Base-by-base conservation (phyloP, 208 protist genomes). In the Lotmaria passim region DNA sequence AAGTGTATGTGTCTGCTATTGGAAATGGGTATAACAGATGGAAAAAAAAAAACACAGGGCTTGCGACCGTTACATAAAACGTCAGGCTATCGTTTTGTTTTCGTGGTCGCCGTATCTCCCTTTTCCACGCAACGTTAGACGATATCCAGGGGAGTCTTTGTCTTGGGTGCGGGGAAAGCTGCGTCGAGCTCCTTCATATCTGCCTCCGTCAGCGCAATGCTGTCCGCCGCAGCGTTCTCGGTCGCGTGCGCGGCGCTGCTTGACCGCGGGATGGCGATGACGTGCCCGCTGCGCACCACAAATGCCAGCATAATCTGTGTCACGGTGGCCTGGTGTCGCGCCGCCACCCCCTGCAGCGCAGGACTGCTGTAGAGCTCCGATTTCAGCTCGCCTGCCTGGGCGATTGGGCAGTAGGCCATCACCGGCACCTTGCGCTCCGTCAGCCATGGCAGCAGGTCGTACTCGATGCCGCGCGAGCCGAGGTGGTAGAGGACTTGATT, bases 401-500 rank as follows among this genome's bases (percentile, higher is more conserved):
- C 81, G 41, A 79, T 73, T 28, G 92, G 92, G 74, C 84, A 93
- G 65, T 97, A 97, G 12, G 92, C 91, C 62, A 91, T 93, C 30
- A 87, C 75, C 23, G 79, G 44, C 39, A 97, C 87, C 19, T 66
- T 46, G 39, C 93, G 73, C 51, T 69, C 52, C 33, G 50, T 46
- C 55, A 89, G 66, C 56, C 81, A 84, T 36, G 85, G 78, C 44
- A 93, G 33, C 48, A 96, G 82, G 21, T 85, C 87, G 41, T 70
- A 75, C 69, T 95, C 84, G 26, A 83, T 81, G 44, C 82, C 78
- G 28, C 79, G 89, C n/a, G 91, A 92, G 58, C 93, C 91, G 41
- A 93, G 72, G 70, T 97, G 80, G 53, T 85, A 85, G 26, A 85
- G 90, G 52, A 96, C 83, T 69, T 97, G 91, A 38, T 95, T 94